Evolutionary conservation across 164 flowering plant genomes (phyloP).

Genomic region (Vitis labrusca): DNA sequence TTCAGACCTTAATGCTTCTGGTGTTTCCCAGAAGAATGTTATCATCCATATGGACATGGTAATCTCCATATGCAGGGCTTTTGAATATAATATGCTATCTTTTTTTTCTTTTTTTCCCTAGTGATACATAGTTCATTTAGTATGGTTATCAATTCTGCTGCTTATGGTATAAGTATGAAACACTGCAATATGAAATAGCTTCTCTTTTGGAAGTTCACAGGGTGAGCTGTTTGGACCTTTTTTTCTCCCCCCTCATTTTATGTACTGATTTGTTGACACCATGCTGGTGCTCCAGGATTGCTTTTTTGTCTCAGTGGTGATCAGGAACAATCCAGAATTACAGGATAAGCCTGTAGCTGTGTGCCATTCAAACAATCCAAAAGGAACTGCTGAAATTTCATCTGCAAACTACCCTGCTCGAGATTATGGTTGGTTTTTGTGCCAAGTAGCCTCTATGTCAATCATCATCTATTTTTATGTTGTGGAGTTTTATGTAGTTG

Average conservation of each 20-base stretch:
- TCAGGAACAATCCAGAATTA: constrained; percentile 69
- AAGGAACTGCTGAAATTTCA: constrained; percentile 97
- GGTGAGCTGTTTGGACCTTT: no score
- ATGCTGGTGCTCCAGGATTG: constrained; percentile 67
- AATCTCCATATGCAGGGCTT: constrained; percentile 12
- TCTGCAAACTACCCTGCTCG: constrained; percentile 97
- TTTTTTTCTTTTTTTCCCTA: neutral
- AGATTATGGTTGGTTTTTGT: constrained; percentile 55
- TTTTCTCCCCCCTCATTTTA: no score
- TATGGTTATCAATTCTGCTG: constrained; percentile 1
- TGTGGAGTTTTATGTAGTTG: neutral
- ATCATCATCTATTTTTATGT: neutral
- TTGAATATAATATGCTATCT: neutral
- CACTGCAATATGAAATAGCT: no score
- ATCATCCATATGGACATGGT: constrained; percentile 95
- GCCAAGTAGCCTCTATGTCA: neutral
- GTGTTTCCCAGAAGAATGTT: constrained; percentile 23
- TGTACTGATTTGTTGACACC: neutral
- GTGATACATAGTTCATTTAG: neutral
- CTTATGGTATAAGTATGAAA: no score
- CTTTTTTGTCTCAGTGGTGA: constrained; percentile 86
- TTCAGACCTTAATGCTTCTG: constrained; percentile 21
- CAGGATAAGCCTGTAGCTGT: constrained; percentile 87
- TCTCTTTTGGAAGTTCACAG: no score
- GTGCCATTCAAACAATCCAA: constrained; percentile 88